Percentiles rank a stretch among this genome's conserved stretches.
Evolutionary conservation across 2,329 filamentous ascomycete species (phyloP).

Genomic region (Colletotrichum horii): DNA sequence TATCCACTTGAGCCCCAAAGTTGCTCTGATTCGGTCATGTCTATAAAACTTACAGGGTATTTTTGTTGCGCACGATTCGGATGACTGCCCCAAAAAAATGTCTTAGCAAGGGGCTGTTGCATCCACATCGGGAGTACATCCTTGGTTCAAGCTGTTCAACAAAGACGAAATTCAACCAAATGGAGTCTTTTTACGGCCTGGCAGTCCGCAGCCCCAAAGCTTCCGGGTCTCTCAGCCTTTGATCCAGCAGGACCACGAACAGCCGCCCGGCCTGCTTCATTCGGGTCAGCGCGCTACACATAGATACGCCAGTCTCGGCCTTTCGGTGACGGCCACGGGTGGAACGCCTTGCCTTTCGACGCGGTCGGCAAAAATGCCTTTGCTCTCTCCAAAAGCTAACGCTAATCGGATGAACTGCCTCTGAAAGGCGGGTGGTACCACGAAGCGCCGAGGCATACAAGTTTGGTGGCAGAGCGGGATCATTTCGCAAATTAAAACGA

Average conservation of each 20-base stretch:
- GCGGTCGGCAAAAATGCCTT: neutral
- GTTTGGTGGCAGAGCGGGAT: neutral
- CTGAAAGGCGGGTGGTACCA: neutral
- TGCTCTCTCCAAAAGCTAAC: neutral
- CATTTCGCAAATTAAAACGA: neutral
- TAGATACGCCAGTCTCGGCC: neutral
- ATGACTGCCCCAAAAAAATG: neutral
- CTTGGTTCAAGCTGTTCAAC: neutral
- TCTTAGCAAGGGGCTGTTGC: neutral
- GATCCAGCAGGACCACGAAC: neutral
- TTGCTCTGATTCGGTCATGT: neutral
- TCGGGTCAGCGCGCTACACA: neutral
- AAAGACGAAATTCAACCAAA: neutral
- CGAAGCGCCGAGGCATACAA: neutral
- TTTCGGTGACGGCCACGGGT: neutral
- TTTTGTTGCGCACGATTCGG: neutral
- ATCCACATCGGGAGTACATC: neutral
- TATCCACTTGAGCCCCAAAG: neutral
- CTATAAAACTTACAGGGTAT: neutral
- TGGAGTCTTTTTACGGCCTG: neutral
- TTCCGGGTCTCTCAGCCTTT: neutral
- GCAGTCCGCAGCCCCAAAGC: neutral
- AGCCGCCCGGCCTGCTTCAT: neutral
- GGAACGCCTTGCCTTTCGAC: neutral
- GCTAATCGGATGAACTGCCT: conserved; percentile 5